phyloP scores from a whole-genome alignment of 2,329 filamentous ascomycete species.

The Talaromyces albobiverticillius region DNA sequence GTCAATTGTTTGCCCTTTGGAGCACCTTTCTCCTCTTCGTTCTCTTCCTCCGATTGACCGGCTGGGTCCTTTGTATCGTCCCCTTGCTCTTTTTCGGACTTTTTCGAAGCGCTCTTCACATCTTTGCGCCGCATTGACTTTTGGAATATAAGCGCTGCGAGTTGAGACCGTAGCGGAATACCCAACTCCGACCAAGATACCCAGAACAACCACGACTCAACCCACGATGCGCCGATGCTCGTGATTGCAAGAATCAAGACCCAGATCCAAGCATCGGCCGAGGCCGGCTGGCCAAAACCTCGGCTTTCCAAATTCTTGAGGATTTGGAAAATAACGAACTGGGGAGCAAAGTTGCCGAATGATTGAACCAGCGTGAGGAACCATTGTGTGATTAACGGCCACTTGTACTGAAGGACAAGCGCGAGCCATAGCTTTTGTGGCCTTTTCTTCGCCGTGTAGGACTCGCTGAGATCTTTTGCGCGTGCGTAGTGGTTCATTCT shows the following conservation, averaged over 20 bases:
- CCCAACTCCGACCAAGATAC: conserved; percentile 58
- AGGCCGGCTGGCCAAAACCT: conserved; percentile 44
- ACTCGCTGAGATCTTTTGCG: conserved; percentile 53
- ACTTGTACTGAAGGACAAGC: conserved; percentile 57
- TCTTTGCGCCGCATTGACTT: conserved; percentile 74
- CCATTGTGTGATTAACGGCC: conserved; percentile 57
- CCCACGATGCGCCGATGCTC: conserved; percentile 54
- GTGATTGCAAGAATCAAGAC: conserved; percentile 61
- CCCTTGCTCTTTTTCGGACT: conserved; percentile 36
- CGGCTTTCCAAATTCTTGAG: conserved; percentile 63
- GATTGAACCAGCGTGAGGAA: conserved; percentile 52
- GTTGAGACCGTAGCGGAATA: conserved; percentile 64
- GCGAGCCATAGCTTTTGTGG: conserved; percentile 55
- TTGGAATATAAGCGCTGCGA: conserved; percentile 68
- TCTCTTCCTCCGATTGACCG: no score
- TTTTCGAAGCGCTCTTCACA: conserved; percentile 58
- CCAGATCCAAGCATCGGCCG: conserved; percentile 60
- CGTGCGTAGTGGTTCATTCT: conserved; percentile 55
- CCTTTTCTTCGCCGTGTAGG: conserved; percentile 35
- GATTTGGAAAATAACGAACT: conserved; percentile 64
- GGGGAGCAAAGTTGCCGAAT: conserved; percentile 64
- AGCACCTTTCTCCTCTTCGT: conserved; percentile 42
- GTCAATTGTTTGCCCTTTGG: conserved; percentile 68
- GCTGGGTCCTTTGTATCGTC: conserved; percentile 30
- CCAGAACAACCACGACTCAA: conserved; percentile 65